Conservation (phyloP, 2,329 filamentous ascomycete genomes). For the Cladosporium austrohemisphaericum region DNA sequence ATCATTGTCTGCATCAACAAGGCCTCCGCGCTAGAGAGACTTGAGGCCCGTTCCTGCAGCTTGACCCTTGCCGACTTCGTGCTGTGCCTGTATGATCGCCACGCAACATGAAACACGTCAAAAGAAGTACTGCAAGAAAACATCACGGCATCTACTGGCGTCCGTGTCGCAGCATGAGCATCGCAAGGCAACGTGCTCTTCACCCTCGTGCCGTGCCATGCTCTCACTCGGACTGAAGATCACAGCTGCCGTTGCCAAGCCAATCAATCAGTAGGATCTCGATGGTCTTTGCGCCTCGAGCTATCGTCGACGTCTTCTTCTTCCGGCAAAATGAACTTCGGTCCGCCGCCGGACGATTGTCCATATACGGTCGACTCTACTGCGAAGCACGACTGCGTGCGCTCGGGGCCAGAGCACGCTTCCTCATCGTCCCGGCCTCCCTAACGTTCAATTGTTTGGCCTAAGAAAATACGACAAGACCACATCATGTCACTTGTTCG, state of each 20-base stretch:
- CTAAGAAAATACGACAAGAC: too few relatives aligned
- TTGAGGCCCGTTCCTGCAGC: constrained; percentile 5
- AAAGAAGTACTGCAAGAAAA: background rate
- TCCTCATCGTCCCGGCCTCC: too few relatives aligned
- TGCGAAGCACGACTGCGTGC: background rate
- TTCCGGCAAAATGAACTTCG: background rate
- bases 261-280: constrained; percentile 5
- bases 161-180: background rate
- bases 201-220: background rate
- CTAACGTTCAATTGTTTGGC: too few relatives aligned
- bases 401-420: background rate
- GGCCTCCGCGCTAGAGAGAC: background rate
- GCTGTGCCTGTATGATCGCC: constrained; percentile 12
- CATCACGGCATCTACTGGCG: background rate
- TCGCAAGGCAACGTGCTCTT: background rate
- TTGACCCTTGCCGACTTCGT: background rate
- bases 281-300: background rate
- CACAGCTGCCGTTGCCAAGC: constrained; percentile 14
- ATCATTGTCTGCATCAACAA: too few relatives aligned
- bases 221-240: constrained; percentile 1
- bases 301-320: constrained; percentile 3
- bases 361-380: background rate
- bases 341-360: background rate
- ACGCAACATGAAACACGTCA: constrained; percentile 11
- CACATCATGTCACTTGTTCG: too few relatives aligned